phyloP scores from a whole-genome alignment of 2,329 filamentous ascomycete genomes.

The Fusarium devonianum region DNA sequence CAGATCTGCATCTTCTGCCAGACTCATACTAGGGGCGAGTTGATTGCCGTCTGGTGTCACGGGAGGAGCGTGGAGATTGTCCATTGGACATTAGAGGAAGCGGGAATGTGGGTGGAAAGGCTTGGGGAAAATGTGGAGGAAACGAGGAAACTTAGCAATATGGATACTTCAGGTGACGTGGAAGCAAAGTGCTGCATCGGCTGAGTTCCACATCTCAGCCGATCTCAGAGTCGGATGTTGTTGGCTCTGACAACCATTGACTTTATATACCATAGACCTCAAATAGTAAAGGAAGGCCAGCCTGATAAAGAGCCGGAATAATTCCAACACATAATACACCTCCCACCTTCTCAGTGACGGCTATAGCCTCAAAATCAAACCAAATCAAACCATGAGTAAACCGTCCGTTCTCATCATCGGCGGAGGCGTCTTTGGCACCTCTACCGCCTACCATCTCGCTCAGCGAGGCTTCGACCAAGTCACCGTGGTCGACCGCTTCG shows the following conservation, averaged over 20 bases:
- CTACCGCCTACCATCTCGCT: constrained; percentile 56
- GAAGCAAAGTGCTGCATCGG: neutral
- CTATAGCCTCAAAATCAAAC: too few species aligned
- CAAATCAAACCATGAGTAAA: constrained; percentile 41
- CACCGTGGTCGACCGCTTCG: constrained; percentile 55
- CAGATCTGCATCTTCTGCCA: constrained; percentile 1
- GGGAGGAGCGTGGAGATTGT: too few species aligned
- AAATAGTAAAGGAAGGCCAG: too few species aligned
- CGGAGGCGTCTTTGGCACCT: constrained; percentile 59
- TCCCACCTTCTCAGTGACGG: too few species aligned
- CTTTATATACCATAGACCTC: constrained; percentile 41
- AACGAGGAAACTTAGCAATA: constrained; percentile 18
- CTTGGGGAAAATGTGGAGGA: constrained; percentile 8
- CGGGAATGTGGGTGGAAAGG: neutral
- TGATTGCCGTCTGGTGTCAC: too few species aligned
- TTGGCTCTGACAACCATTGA: constrained; percentile 46
- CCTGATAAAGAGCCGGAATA: too few species aligned
- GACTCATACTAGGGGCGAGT: too few species aligned
- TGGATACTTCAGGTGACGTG: too few species aligned
- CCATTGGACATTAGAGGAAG: neutral
- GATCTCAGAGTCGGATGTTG: too few species aligned
- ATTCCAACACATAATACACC: too few species aligned
- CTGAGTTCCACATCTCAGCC: constrained; percentile 25
- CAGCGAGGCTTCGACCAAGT: constrained; percentile 54
- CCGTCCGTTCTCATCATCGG: constrained; percentile 51